Evolutionary conservation across 192 early-diverging fungal genomes (phyloP), one percentile per base, ranked within the genome.

Genomic region (Tieghemiomyces parasiticus): DNA sequence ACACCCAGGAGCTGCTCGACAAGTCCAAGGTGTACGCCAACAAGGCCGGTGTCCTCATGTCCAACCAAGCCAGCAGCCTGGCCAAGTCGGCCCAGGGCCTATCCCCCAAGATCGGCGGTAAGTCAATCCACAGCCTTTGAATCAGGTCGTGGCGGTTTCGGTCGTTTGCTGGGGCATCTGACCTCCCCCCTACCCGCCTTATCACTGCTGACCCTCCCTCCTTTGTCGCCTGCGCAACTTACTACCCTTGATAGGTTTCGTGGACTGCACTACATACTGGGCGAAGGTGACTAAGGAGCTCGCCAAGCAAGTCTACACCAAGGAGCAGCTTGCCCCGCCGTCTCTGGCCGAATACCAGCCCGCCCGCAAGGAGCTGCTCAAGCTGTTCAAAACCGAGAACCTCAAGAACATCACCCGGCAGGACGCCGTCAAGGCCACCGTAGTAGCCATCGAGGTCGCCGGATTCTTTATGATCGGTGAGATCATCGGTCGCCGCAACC

Each of bases 381-480:
- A 77, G 49, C 64, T 67, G 46, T 31, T 74, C 38, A 67, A 72
- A 35, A 60, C 63, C 58, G 66, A 59, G 44, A 63, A 63, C 20
- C 66, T 72, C 45, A 78, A 78, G 68, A 73, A 67, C 42, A 63
- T 70, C 49, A 68, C 70, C 58, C 63, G 63, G 61, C 58, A 64
- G 29, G 71, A 80, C 65, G 47, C 70, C 33, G 67, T 63, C 49
- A 77, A 77, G 72, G 69, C 67, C 61, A 71, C 71, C 62, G 65
- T 80, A 56, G 61, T 78, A 25, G 68, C 72, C 44, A 72, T 72
- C 45, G 77, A 83, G 68, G 60, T 74, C 30, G 71, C 70, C 65
- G 72, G 77, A 31, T 81, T 83, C 63, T 83, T 81, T 70, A 63
- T 78, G 50, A 34, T 83, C 25, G 81, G 81, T 52, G 81, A 83